These are phyloP conservation scores for Fusarium keratoplasticum DNA, from an alignment of 2,329 filamentous ascomycete genomes.

Conservation along the genomic window DNA sequence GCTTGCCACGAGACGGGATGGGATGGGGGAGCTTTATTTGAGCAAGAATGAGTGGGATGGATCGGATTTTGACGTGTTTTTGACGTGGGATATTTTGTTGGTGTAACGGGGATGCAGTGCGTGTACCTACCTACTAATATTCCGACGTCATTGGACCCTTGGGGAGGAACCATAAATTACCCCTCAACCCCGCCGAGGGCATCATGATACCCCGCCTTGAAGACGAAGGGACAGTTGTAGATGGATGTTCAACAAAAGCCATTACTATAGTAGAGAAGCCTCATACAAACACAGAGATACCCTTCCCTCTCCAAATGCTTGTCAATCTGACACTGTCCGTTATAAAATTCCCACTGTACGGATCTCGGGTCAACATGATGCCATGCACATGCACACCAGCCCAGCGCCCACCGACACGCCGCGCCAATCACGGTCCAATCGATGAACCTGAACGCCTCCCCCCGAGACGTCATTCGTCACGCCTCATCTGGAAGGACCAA, in stretches of 20 bases:
- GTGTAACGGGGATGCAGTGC: conserved; percentile 10
- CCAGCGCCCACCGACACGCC: not conserved
- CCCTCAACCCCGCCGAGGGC: conserved; percentile 31
- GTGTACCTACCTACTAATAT: not conserved
- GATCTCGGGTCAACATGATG: conserved; percentile 18
- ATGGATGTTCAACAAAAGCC: no score
- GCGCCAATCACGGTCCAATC: conserved; percentile 22
- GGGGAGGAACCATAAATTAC: not conserved
- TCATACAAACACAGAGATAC: no score
- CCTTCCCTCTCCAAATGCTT: no score
- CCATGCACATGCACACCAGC: not conserved
- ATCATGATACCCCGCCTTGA: not conserved
- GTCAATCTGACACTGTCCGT: not conserved
- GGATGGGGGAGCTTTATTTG: conserved; percentile 1
- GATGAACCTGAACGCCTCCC: not conserved
- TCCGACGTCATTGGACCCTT: conserved; percentile 29
- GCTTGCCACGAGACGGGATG: not conserved
- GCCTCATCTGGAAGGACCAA: conserved; percentile 5
- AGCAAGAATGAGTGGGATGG: conserved; percentile 39
- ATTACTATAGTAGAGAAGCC: no score
- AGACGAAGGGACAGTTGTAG: not conserved
- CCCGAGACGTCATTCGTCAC: conserved; percentile 32
- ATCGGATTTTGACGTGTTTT: not conserved
- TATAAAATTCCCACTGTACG: conserved; percentile 1
- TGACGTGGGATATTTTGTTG: conserved; percentile 2